These are phyloP conservation scores for Dictyostelium intermedium DNA, from an alignment of 78 protist genomes.

Conservation along the genomic window DNA sequence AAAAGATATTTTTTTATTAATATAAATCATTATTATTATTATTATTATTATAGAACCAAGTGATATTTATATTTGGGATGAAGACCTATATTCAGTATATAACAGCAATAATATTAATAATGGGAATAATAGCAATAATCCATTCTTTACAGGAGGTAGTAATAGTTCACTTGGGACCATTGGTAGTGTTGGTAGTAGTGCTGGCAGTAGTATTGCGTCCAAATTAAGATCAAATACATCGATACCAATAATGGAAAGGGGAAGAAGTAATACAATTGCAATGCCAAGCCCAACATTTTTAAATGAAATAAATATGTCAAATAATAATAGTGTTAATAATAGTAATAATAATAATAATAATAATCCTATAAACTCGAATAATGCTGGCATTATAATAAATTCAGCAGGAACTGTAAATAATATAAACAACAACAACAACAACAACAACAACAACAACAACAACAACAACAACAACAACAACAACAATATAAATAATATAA, in stretches of 20 bases:
- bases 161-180: not conserved
- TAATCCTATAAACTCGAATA: not conserved
- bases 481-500: not conserved
- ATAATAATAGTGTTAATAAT: not conserved
- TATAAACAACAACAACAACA: not conserved
- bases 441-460: not conserved
- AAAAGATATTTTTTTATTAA: not conserved
- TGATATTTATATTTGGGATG: conserved; percentile 64
- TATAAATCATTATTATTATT: too few species aligned
- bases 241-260: not conserved
- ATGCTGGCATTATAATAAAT: not conserved
- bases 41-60: not conserved
- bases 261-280: not conserved
- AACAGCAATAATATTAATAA: not conserved
- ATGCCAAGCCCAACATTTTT: not conserved
- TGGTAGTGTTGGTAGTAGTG: not conserved
- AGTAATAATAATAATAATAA: not conserved
- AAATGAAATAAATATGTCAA: not conserved
- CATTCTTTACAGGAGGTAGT: not conserved
- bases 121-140: not conserved
- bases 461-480: not conserved
- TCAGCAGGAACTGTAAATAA: not conserved
- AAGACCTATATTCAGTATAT: not conserved
- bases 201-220: not conserved
- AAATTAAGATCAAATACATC: not conserved